Conservation (phyloP, 306 rosid genomes). For the Inga laurina region DNA sequence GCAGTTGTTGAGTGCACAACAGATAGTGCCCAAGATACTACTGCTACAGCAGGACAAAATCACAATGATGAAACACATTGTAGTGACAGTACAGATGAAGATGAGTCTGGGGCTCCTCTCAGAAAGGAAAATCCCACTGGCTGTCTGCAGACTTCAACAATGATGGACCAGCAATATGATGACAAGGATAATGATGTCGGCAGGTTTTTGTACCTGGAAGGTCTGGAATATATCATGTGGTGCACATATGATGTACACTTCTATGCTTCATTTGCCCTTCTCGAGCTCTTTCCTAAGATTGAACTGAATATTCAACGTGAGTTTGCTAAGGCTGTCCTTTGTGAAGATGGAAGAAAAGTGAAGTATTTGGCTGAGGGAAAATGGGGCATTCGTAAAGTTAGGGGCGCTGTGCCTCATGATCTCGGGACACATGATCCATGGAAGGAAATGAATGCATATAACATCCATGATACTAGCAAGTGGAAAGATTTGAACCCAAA, state of each 20-base stretch:
- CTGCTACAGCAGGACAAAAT: conserved; percentile 34
- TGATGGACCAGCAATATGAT: conserved; percentile 35
- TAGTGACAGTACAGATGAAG: conserved; percentile 32
- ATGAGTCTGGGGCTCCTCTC: conserved; percentile 38
- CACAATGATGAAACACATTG: conserved; percentile 33
- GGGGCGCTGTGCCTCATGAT: conserved; percentile 97
- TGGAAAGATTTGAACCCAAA: conserved; percentile 99
- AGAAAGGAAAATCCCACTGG: conserved; percentile 25
- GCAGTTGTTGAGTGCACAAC: conserved; percentile 34
- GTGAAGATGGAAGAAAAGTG: conserved; percentile 92
- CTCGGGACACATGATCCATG: conserved; percentile 98
- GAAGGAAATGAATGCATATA: conserved; percentile 95
- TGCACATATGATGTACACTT: conserved; percentile 98
- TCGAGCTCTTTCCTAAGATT: conserved; percentile 89
- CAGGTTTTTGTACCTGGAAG: conserved; percentile 96
- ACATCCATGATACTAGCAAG: conserved; percentile 92
- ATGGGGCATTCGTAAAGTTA: conserved; percentile 91
- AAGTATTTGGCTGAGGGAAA: conserved; percentile 95
- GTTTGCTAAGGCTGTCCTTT: conserved; percentile 91
- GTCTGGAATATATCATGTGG: conserved; percentile 98
- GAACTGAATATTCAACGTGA: conserved; percentile 95
- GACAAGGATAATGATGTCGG: conserved; percentile 71
- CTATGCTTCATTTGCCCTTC: conserved; percentile 98
- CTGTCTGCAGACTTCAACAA: conserved; percentile 23
- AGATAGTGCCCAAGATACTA: conserved; percentile 39